phyloP scores from a whole-genome alignment of 345 rosid genomes.

The Citrus australasica region DNA sequence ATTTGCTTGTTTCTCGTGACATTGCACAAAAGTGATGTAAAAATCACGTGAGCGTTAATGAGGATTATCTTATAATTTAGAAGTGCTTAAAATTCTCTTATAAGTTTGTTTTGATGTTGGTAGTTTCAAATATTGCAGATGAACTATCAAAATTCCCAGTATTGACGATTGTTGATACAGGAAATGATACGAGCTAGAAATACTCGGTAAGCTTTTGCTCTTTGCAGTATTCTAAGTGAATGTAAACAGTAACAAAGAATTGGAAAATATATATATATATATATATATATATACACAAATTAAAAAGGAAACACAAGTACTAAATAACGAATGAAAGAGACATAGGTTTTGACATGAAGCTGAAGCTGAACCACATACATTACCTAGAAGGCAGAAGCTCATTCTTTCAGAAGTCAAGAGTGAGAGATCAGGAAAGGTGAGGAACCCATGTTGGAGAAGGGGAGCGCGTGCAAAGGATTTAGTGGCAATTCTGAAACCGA shows the following conservation, averaged over 20 bases:
- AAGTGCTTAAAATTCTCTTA: background rate
- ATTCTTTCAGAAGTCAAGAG: background rate
- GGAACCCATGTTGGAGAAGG: conserved; percentile 89
- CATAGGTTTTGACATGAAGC: background rate
- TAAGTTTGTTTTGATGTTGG: background rate
- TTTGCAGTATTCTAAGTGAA: background rate
- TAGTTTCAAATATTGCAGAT: background rate
- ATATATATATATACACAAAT: too few relatives aligned
- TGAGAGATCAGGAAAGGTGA: conserved; percentile 20
- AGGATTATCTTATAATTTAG: background rate
- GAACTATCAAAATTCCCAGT: background rate
- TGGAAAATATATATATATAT: background rate
- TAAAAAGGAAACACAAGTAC: background rate
- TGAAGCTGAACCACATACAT: background rate
- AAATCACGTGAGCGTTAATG: background rate
- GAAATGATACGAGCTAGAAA: background rate
- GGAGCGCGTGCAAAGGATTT: conserved; percentile 76
- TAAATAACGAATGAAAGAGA: background rate
- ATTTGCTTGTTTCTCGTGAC: background rate
- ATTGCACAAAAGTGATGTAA: background rate
- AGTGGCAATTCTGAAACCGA: background rate
- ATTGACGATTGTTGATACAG: background rate
- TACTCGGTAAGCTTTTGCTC: background rate
- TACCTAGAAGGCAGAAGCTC: background rate
- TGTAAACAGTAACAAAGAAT: background rate